A percentile compares a stretch with the other conserved stretches of the same genome.
Conservation (phyloP, 768 basidiomycete species). For the Lactarius vividus region DNA sequence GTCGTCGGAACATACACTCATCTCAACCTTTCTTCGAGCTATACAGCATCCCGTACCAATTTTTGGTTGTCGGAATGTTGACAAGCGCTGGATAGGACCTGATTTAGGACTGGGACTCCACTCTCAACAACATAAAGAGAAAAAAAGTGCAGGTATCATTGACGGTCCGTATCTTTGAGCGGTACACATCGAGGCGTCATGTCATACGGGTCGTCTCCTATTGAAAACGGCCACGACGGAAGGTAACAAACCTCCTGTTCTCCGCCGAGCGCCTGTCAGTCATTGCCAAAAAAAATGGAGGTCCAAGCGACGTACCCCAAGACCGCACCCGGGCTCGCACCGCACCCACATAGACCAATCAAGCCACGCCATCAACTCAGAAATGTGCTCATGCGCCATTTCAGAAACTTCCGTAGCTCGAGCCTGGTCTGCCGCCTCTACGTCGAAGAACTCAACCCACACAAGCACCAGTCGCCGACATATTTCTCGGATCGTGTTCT, state of each 20-base stretch:
- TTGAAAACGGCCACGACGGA: constrained; percentile 27
- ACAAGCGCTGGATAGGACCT: no score
- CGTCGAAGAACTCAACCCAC: constrained; percentile 28
- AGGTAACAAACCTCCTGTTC: constrained; percentile 25
- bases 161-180: not conserved
- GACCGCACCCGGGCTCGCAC: constrained; percentile 22
- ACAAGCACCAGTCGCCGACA: constrained; percentile 24
- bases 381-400: constrained; percentile 10
- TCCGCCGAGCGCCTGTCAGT: not conserved
- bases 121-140: no score
- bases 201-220: constrained; percentile 14
- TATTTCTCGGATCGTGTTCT: constrained; percentile 11
- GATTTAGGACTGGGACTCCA: no score
- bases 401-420: not conserved
- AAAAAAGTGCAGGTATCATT: no score
- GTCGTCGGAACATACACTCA: no score
- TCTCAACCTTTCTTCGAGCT: no score
- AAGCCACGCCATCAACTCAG: constrained; percentile 27
- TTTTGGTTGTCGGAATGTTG: no score
- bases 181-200: constrained; percentile 24
- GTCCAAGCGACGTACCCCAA: constrained; percentile 20
- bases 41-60: no score
- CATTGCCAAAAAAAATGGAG: not conserved
- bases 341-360: constrained; percentile 29
- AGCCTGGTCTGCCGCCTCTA: constrained; percentile 18